Base-by-base conservation (phyloP, 2,329 filamentous ascomycete species). In the Sporothrix luriei region DNA sequence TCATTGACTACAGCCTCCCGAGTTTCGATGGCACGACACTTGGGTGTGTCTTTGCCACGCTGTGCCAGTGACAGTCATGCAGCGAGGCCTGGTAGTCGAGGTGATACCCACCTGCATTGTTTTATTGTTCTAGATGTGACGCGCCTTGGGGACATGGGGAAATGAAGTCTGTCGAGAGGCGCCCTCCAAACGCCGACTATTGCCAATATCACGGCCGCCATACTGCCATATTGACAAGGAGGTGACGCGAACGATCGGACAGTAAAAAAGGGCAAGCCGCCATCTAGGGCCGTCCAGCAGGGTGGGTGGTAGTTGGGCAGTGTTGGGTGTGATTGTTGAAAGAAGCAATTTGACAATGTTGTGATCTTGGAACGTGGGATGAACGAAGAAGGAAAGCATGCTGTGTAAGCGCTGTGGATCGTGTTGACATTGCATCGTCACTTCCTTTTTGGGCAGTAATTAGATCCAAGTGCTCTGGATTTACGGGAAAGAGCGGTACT, bases 191-290 rank as follows among this genome's bases (percentile, higher is more conserved):
- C 24, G 19, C 10, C 13, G 64, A 66, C 62, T 65, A 65, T 65
- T 65, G 64, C 19, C 65, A 57, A 67, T 67, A 67, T 67, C 65
- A 67, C 65, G 65, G 21, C 33, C 38, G 21, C 6, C 38, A 40
- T 24, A 24, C 1, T 16, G 26, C 14, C 4, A 43, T 1, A 33
- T 26, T 54, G n/a, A 43, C 29, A 6, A 26, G 29, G 29, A 21
- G 7, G 49, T 21, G 21, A 46, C 3, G 21, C 48, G 10, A 49
- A 33, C 16, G 19, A 51, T 40, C 26, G 14, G 65, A 54, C 64
- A 51, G 55, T 13, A 43, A 43, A 66, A 66, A 29, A n/a, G 49
- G 33, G 48, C 49, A 29, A 46, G 24, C 29, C 64, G 64, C 64
- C 49, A 13, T 26, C 14, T 6, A 43, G 49, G 64, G 61, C 29